Percentiles rank a stretch among this genome's conserved stretches.
Evolutionary conservation across 108 stramenopile genomes (phyloP).

Genomic region (Pseudonitzschia multiseries): DNA sequence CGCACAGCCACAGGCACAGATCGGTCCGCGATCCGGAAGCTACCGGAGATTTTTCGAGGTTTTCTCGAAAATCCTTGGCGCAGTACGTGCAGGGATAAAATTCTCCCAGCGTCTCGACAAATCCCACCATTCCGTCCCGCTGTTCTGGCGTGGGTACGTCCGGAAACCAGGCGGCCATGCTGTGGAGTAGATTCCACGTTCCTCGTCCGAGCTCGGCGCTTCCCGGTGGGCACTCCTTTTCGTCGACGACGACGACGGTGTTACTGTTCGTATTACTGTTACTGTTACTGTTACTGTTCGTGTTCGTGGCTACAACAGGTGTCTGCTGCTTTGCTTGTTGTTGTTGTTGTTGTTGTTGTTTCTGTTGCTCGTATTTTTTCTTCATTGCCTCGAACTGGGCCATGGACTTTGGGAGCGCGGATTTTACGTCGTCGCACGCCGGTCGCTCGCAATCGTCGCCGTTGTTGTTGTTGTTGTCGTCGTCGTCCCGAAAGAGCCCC

Average conservation of each 20-base stretch:
- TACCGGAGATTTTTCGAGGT: slow-evolving; percentile 55
- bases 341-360: slow-evolving; percentile 12
- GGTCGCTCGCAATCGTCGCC: slow-evolving; percentile 83
- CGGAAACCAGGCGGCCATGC: slow-evolving; percentile 90
- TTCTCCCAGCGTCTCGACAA: slow-evolving; percentile 62
- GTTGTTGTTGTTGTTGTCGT: too few species aligned
- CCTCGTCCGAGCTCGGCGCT: slow-evolving; percentile 68
- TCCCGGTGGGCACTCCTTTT: slow-evolving; percentile 76
- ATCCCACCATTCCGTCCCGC: slow-evolving; percentile 54
- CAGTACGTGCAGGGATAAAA: slow-evolving; percentile 89
- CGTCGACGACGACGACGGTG: too few species aligned
- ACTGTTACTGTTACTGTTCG: neutral
- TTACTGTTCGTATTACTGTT: slow-evolving; percentile 12
- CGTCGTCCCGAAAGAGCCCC: slow-evolving; percentile 27
- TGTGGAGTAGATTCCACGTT: slow-evolving; percentile 78
- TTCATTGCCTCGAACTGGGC: slow-evolving; percentile 27
- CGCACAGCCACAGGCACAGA: slow-evolving; percentile 82
- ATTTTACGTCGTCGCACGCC: slow-evolving; percentile 77
- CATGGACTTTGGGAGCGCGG: slow-evolving; percentile 54
- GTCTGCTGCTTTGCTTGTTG: slow-evolving; percentile 13
- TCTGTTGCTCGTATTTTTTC: slow-evolving; percentile 35
- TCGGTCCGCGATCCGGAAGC: slow-evolving; percentile 72
- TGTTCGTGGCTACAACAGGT: too few species aligned
- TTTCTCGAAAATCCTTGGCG: slow-evolving; percentile 75
- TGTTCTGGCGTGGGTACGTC: slow-evolving; percentile 67